phyloP scores from a whole-genome alignment of 805 yeast genomes.

The Yamadazyma endophytica region DNA sequence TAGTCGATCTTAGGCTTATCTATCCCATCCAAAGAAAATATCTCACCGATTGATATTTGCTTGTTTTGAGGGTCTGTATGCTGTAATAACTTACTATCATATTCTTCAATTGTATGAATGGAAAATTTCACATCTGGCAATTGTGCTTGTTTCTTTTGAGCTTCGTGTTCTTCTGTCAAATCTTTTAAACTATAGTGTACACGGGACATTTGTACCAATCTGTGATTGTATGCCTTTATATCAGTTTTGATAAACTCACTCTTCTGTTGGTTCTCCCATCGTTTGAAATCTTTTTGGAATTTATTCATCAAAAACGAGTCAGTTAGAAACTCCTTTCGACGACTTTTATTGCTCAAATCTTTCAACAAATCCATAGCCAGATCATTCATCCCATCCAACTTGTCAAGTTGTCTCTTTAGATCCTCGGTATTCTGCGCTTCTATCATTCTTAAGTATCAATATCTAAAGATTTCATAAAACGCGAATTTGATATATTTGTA shows the following conservation, averaged over 20 bases:
- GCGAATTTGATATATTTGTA: no score
- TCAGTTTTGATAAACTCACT: slow-evolving; percentile 19
- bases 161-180: slow-evolving; percentile 20
- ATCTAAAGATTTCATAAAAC: no score
- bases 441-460: no score
- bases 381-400: background rate
- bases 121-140: slow-evolving; percentile 28
- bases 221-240: slow-evolving; percentile 25
- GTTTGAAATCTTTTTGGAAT: slow-evolving; percentile 25
- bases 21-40: slow-evolving; percentile 26
- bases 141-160: slow-evolving; percentile 15
- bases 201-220: slow-evolving; percentile 24
- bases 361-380: background rate
- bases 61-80: slow-evolving; percentile 1
- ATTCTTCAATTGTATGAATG: slow-evolving; percentile 21
- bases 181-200: slow-evolving; percentile 20
- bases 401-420: no score
- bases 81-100: slow-evolving; percentile 9
- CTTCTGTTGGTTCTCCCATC: slow-evolving; percentile 19
- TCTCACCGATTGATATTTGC: slow-evolving; percentile 11
- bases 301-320: slow-evolving; percentile 33
- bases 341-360: no score
- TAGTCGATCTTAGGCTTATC: slow-evolving; percentile 24
- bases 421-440: no score
- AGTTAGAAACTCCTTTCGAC: slow-evolving; percentile 19